Base-by-base conservation (phyloP, 2,329 filamentous ascomycete genomes). In the Sclerotinia minor region DNA sequence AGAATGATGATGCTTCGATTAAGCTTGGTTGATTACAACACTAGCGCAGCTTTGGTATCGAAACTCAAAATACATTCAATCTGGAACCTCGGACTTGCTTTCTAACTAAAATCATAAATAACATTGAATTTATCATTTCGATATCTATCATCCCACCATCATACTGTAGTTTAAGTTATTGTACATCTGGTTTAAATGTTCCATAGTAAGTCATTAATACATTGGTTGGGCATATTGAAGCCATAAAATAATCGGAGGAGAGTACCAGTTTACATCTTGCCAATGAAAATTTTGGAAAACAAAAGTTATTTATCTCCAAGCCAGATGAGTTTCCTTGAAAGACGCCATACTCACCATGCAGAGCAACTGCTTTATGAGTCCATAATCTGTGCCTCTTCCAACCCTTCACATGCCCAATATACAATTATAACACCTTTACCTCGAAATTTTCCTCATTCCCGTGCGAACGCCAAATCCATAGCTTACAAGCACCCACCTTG, bases 401-500 rank as follows among this genome's bases (percentile, higher is more conserved):
- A 60, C 35, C 53, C 29, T 26, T 44, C 64, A 35, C n/a, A 49
- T 60, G 24, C 45, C 44, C 45, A 50, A 35, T 67, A 41, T 47
- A n/a, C n/a, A 35, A 49, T 38, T 26, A n/a, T 26, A 57, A 55
- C 44, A 63, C 41, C 53, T 38, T 63, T n/a, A 24, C 54, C 19
- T 44, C 50, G 29, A 26, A 26, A 26, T 47, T 35, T 35, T 54
- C 29, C 15, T 35, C 59, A n/a, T n/a, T 9, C 41, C 15, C 8
- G 26, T 21, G 15, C 21, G 24, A 68, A 68, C 53, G 63, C 54
- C 53, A 65, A 38, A 49, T 32, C 29, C 13, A 49, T 54, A 19
- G 21, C 35, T 57, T 57, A 68, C 54, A 64, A 32, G 26, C 59
- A 67, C 65, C 64, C 65, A 67, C 65, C 69, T 45, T 72, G 72